These are phyloP conservation scores for Trichoderma sp. DNA, from an alignment of 2,329 filamentous ascomycete genomes.

Conservation along the genomic window DNA sequence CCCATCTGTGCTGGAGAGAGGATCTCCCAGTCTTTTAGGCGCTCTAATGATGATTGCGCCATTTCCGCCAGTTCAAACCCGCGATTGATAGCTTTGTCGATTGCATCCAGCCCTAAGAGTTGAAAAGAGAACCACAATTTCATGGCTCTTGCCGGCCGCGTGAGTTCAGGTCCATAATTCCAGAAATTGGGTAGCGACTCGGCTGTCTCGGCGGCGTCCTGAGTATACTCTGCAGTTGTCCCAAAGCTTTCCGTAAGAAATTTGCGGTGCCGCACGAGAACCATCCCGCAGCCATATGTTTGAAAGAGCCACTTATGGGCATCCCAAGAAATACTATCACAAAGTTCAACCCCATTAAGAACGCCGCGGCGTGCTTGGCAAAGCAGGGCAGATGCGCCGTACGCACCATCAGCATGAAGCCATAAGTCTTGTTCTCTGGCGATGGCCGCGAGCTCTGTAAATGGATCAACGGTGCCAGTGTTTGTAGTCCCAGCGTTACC, in stretches of 20 bases:
- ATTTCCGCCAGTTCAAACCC: slow-evolving; percentile 30
- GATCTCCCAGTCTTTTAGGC: slow-evolving; percentile 31
- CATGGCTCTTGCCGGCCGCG: slow-evolving; percentile 31
- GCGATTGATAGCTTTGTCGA: slow-evolving; percentile 31
- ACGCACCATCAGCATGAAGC: slow-evolving; percentile 33
- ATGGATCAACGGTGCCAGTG: slow-evolving; percentile 26
- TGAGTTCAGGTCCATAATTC: slow-evolving; percentile 33
- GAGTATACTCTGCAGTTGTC: slow-evolving; percentile 33
- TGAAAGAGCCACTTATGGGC: slow-evolving; percentile 36
- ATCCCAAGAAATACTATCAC: slow-evolving; percentile 34
- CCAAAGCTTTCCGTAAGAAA: slow-evolving; percentile 30
- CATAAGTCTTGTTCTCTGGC: slow-evolving; percentile 26
- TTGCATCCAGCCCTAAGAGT: slow-evolving; percentile 29
- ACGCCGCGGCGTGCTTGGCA: slow-evolving; percentile 25
- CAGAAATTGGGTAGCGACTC: slow-evolving; percentile 33
- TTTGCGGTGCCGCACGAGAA: slow-evolving; percentile 29
- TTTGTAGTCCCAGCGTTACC: slow-evolving; percentile 28
- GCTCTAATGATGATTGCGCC: slow-evolving; percentile 28
- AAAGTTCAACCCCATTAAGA: slow-evolving; percentile 26
- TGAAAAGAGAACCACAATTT: slow-evolving; percentile 34
- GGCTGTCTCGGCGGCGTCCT: slow-evolving; percentile 32
- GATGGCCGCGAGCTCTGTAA: slow-evolving; percentile 20
- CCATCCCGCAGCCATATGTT: slow-evolving; percentile 32
- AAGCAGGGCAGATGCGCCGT: slow-evolving; percentile 31
- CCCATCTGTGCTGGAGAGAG: slow-evolving; percentile 31